These are phyloP conservation scores for Raffaelea ambrosiae DNA, from an alignment of 2,329 filamentous ascomycete genomes.

Conservation along the genomic window DNA sequence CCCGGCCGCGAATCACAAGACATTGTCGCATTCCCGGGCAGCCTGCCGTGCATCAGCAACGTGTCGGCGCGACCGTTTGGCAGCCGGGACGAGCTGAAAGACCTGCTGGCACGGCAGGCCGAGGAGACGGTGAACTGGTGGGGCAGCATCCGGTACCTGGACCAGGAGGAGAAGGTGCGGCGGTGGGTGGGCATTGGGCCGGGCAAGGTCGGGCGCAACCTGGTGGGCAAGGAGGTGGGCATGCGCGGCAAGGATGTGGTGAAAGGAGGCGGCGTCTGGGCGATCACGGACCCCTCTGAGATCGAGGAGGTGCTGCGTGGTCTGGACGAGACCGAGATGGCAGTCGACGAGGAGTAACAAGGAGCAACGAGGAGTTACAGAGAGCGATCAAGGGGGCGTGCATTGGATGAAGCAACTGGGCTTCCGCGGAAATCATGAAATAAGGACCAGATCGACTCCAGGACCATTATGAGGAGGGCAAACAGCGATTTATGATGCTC, in stretches of 20 bases:
- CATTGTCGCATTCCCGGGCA: constrained; percentile 66
- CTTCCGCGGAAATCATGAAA: too few species aligned
- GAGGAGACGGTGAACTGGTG: constrained; percentile 94
- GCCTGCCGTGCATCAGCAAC: constrained; percentile 76
- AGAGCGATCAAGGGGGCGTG: too few species aligned
- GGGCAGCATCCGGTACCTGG: constrained; percentile 83
- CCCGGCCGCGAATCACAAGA: constrained; percentile 48
- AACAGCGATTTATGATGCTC: too few species aligned
- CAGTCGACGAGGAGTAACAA: constrained; percentile 22
- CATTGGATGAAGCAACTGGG: too few species aligned
- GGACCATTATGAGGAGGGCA: too few species aligned
- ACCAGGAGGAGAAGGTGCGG: constrained; percentile 71
- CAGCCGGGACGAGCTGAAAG: constrained; percentile 65
- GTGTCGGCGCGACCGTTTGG: constrained; percentile 72
- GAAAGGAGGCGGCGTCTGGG: constrained; percentile 90
- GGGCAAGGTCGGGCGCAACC: constrained; percentile 84
- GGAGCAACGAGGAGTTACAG: not conserved
- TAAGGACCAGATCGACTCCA: too few species aligned
- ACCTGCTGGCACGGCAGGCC: constrained; percentile 70
- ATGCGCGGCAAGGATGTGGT: constrained; percentile 69
- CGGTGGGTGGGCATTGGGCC: constrained; percentile 90
- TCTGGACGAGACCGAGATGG: constrained; percentile 54
- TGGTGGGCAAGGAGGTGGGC: constrained; percentile 92
- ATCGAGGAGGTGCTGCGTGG: constrained; percentile 60
- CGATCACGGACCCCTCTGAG: constrained; percentile 71